These are phyloP conservation scores for Goniomonas avonlea DNA, from an alignment of 78 protist genomes.

Conservation along the genomic window DNA sequence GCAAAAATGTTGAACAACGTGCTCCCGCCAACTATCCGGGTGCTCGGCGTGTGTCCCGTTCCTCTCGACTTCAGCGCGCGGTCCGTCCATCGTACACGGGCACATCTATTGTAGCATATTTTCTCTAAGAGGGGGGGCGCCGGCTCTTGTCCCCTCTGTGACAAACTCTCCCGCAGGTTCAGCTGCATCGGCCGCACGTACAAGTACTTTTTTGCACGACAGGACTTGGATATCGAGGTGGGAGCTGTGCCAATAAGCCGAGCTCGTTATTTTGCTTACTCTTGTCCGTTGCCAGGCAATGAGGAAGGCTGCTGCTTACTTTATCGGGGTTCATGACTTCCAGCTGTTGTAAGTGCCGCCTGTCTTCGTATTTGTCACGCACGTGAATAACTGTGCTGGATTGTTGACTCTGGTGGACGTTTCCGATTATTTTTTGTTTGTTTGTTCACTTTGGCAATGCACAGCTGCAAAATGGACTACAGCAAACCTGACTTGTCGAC, in stretches of 20 bases:
- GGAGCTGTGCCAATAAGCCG: not conserved
- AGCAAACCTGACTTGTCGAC: not conserved
- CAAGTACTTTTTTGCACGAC: slow-evolving; percentile 52
- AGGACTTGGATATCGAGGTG: slow-evolving; percentile 25
- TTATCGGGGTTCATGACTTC: slow-evolving; percentile 69
- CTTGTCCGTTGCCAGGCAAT: not conserved
- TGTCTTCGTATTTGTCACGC: not conserved
- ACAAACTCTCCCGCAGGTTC: slow-evolving; percentile 47
- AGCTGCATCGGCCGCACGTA: slow-evolving; percentile 47
- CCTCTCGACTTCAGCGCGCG: slow-evolving; percentile 48
- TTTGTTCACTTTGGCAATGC: not conserved
- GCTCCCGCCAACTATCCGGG: slow-evolving; percentile 62
- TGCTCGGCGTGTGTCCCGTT: slow-evolving; percentile 59
- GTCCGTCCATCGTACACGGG: not conserved
- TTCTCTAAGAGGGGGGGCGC: slow-evolving; percentile 27
- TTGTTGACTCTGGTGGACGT: not conserved
- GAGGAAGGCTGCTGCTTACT: slow-evolving; percentile 8
- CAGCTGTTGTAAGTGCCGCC: slow-evolving; percentile 41
- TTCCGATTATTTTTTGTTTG: not conserved
- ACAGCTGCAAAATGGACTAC: not conserved
- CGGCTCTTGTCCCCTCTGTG: slow-evolving; percentile 49
- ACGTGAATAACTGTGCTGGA: too few species aligned
- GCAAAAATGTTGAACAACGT: slow-evolving; percentile 42
- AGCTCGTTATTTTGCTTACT: not conserved
- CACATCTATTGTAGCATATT: not conserved